Evolutionary conservation across 1,284 basidiomycete genomes (phyloP).

Genomic region (Cystobasidiaceae sp.): DNA sequence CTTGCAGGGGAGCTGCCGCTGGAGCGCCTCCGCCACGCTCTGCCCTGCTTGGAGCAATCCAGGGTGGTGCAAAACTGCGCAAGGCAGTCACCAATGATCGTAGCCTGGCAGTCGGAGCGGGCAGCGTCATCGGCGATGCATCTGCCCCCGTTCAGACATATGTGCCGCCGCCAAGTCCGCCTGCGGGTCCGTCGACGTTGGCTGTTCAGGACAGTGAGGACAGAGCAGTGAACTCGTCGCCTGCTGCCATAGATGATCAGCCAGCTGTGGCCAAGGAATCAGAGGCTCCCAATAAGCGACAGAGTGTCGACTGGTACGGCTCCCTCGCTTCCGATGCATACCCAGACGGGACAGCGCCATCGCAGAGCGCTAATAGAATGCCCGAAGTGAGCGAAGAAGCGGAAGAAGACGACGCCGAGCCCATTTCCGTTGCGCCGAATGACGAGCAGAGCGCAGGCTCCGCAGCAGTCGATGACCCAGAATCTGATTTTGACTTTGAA

Average conservation of each 20-base stretch:
- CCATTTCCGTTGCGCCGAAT: slow-evolving; percentile 58
- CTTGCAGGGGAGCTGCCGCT: slow-evolving; percentile 13
- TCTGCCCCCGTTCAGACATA: slow-evolving; percentile 68
- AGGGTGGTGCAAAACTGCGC: slow-evolving; percentile 67
- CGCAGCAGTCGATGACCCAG: too few species aligned
- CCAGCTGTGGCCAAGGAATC: not conserved
- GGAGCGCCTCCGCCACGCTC: slow-evolving; percentile 55
- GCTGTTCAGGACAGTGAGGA: too few species aligned
- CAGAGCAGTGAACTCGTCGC: too few species aligned
- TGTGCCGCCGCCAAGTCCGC: too few species aligned
- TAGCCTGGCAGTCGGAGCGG: slow-evolving; percentile 65
- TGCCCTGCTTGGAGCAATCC: slow-evolving; percentile 75
- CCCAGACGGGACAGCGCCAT: not conserved
- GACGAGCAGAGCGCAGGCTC: too few species aligned
- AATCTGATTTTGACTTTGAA: too few species aligned
- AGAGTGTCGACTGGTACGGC: slow-evolving; percentile 87
- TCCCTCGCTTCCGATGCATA: slow-evolving; percentile 70
- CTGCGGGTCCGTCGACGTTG: too few species aligned
- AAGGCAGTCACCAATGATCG: slow-evolving; percentile 81
- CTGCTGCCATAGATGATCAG: too few species aligned
- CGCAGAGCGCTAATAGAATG: slow-evolving; percentile 44
- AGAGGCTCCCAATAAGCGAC: slow-evolving; percentile 54
- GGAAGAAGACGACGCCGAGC: slow-evolving; percentile 50
- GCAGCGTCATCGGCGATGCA: slow-evolving; percentile 65
- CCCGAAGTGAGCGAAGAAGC: slow-evolving; percentile 59